Percentiles rank a stretch among this genome's conserved stretches.
Conservation (phyloP, 1,139 yeast genomes). For the Pneumocystis jirovecii region DNA sequence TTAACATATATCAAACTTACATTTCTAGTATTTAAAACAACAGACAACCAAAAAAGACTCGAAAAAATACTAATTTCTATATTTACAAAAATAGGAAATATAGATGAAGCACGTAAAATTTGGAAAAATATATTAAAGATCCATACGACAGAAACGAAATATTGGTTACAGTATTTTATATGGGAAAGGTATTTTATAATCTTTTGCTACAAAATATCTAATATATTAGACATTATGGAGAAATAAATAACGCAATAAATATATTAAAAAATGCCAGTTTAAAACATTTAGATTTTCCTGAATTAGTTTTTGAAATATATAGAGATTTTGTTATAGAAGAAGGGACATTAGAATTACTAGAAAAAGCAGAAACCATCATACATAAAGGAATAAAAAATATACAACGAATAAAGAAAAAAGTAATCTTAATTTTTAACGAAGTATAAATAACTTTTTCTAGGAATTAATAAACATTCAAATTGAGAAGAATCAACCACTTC, state of each 20-base stretch:
- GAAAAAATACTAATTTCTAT: constrained; percentile 3
- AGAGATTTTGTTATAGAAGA: constrained; percentile 28
- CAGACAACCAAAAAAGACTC: neutral
- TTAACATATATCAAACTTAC: neutral
- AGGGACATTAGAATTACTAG: constrained; percentile 25
- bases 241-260: constrained; percentile 8
- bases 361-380: constrained; percentile 17
- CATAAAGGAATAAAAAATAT: constrained; percentile 3
- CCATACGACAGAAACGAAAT: constrained; percentile 28
- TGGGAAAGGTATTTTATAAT: constrained; percentile 28
- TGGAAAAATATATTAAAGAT: constrained; percentile 23
- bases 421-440: neutral
- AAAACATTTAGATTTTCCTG: constrained; percentile 36
- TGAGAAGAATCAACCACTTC: neutral
- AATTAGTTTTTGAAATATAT: constrained; percentile 36
- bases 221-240: neutral
- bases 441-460: neutral
- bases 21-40: neutral
- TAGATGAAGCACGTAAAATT: constrained; percentile 21
- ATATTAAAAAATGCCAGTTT: constrained; percentile 26
- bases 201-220: neutral
- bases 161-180: constrained; percentile 36
- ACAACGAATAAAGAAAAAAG: neutral
- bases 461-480: neutral
- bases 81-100: constrained; percentile 8